A percentile compares a stretch with the other conserved stretches of the same genome.
Evolutionary conservation across 2,329 filamentous ascomycete species (phyloP).

Genomic region (Geosmithia morbida): DNA sequence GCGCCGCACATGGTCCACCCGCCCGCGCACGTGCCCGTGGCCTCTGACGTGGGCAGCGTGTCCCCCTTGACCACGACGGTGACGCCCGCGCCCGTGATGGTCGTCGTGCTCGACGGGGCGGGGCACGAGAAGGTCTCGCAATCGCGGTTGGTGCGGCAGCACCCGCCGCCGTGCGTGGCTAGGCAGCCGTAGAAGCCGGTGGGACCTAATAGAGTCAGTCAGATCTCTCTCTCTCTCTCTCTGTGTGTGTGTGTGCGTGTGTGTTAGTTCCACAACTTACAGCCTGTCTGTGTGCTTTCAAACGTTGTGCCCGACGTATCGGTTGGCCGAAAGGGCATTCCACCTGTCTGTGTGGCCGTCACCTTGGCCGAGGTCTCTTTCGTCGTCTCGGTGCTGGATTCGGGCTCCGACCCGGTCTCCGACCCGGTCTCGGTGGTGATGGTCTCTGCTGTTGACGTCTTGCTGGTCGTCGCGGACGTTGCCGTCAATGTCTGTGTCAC

Average conservation of each 20-base stretch:
- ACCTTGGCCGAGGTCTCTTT: slow-evolving; percentile 6
- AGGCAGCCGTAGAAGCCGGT: slow-evolving; percentile 86
- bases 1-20: slow-evolving; percentile 65
- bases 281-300: slow-evolving; percentile 28
- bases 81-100: slow-evolving; percentile 54
- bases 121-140: slow-evolving; percentile 75
- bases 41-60: slow-evolving; percentile 22
- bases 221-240: too few relatives aligned
- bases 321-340: slow-evolving; percentile 32
- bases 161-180: slow-evolving; percentile 68
- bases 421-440: slow-evolving; percentile 14
- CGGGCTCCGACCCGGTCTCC: slow-evolving; percentile 6
- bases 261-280: too few relatives aligned
- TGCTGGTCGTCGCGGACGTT: slow-evolving; percentile 5
- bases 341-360: slow-evolving; percentile 22
- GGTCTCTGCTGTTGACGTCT: slow-evolving; percentile 16
- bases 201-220: slow-evolving; percentile 24
- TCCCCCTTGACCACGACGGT: slow-evolving; percentile 48
- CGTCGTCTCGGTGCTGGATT: slow-evolving; percentile 1
- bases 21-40: slow-evolving; percentile 45
- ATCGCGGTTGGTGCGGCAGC: slow-evolving; percentile 76
- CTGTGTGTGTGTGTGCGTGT: background rate
- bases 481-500: slow-evolving; percentile 3
- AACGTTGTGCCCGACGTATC: slow-evolving; percentile 5
- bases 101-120: slow-evolving; percentile 39